Conservation (phyloP, 805 yeast species). For the Kluyveromyces starmeri region DNA sequence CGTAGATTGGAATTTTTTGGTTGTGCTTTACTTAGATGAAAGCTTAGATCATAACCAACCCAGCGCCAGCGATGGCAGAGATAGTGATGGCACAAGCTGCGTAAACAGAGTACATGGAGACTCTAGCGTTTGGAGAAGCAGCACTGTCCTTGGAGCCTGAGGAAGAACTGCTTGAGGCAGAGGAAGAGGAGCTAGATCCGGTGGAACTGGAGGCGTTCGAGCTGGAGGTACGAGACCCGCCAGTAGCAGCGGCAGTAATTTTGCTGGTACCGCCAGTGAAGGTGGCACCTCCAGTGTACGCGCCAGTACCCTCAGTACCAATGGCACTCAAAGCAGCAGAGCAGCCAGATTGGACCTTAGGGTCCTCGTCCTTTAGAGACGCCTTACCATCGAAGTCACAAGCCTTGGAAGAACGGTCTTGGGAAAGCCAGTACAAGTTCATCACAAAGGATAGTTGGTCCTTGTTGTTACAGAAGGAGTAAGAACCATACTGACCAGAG, state of each 20-base stretch:
- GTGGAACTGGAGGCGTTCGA: slow-evolving; percentile 12
- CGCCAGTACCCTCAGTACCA: slow-evolving; percentile 62
- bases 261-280: slow-evolving; percentile 26
- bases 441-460: slow-evolving; percentile 57
- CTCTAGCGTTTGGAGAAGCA: slow-evolving; percentile 22
- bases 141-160: slow-evolving; percentile 17
- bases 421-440: slow-evolving; percentile 51
- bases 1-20: too few relatives aligned
- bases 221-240: slow-evolving; percentile 16
- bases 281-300: slow-evolving; percentile 36
- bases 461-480: slow-evolving; percentile 61
- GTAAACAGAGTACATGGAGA: slow-evolving; percentile 24
- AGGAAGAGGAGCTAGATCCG: slow-evolving; percentile 12
- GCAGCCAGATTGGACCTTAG: slow-evolving; percentile 46
- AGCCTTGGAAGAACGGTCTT: slow-evolving; percentile 38
- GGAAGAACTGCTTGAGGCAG: slow-evolving; percentile 10
- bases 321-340: slow-evolving; percentile 51
- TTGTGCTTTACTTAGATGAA: slow-evolving; percentile 5
- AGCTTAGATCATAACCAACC: slow-evolving; percentile 29
- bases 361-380: slow-evolving; percentile 31
- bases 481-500: slow-evolving; percentile 60
- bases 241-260: slow-evolving; percentile 24
- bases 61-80: slow-evolving; percentile 31
- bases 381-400: slow-evolving; percentile 70
- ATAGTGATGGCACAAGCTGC: slow-evolving; percentile 27